A percentile compares a stretch with the other conserved stretches of the same genome.
phyloP scores from a whole-genome alignment of 345 rosid genomes.

The Murraya paniculata region DNA sequence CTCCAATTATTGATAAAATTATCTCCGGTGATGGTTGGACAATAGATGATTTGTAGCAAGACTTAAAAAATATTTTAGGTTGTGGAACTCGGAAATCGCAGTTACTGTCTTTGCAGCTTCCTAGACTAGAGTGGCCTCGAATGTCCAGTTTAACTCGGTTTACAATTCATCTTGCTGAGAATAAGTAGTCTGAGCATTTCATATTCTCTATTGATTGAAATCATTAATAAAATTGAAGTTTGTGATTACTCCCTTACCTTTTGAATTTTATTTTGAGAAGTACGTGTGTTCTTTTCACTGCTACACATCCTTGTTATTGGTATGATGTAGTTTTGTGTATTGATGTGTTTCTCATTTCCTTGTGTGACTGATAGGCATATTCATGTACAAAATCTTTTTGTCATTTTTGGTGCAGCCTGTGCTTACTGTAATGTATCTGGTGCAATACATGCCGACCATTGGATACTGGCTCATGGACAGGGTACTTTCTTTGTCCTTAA shows the following conservation, averaged over 20 bases:
- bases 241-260: neutral
- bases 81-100: neutral
- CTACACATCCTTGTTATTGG: neutral
- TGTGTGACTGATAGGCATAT: neutral
- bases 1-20: neutral
- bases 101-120: neutral
- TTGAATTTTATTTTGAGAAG: neutral
- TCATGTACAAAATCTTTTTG: neutral
- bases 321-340: neutral
- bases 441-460: conserved; percentile 80
- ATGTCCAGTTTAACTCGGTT: neutral
- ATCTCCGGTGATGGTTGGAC: neutral
- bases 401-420: conserved; percentile 61
- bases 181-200: neutral
- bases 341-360: neutral
- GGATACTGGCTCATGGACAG: conserved; percentile 98
- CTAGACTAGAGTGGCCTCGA: neutral
- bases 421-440: conserved; percentile 78
- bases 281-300: neutral
- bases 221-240: neutral
- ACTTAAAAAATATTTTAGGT: neutral
- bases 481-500: conserved; percentile 40
- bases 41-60: neutral
- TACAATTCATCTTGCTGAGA: neutral
- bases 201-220: neutral